phyloP scores from a whole-genome alignment of 352 stramenopile species.

The Pythium grandisporangium region DNA sequence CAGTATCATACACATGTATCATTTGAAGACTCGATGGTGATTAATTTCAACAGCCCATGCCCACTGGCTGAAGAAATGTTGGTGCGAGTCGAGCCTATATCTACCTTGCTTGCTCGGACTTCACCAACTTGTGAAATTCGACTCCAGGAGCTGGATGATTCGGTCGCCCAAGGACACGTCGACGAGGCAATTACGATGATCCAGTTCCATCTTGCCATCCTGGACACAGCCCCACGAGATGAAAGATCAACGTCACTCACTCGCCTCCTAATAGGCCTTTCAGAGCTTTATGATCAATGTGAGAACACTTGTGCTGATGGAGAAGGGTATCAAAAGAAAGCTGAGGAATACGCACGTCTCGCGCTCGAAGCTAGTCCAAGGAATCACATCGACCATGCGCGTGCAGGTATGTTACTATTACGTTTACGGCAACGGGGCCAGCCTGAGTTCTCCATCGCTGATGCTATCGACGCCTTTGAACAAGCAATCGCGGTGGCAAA shows the following conservation, averaged over 20 bases:
- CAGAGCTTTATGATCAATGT: too few species aligned
- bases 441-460: too few species aligned
- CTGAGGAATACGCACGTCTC: slow-evolving; percentile 1
- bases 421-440: too few species aligned
- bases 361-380: slow-evolving; percentile 5
- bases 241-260: slow-evolving; percentile 19
- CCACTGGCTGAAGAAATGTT: slow-evolving; percentile 19
- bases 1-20: slow-evolving; percentile 22
- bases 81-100: slow-evolving; percentile 6
- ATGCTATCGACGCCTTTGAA: slow-evolving; percentile 15
- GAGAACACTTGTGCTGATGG: too few species aligned
- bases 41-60: slow-evolving; percentile 10
- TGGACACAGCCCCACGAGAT: slow-evolving; percentile 18
- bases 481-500: slow-evolving; percentile 20
- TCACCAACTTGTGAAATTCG: slow-evolving; percentile 18
- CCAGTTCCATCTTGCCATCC: slow-evolving; percentile 32
- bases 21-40: slow-evolving; percentile 11
- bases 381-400: too few species aligned
- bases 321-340: too few species aligned
- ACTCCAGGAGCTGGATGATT: slow-evolving; percentile 9
- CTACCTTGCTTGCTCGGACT: slow-evolving; percentile 20
- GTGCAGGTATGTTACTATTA: too few species aligned
- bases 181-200: slow-evolving; percentile 18
- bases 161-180: slow-evolving; percentile 6
- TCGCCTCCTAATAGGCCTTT: slow-evolving; percentile 25